Evolutionary conservation across 2,329 filamentous ascomycete species (phyloP), one percentile per base, ranked within the genome.

Genomic region (Hortaea sp.): DNA sequence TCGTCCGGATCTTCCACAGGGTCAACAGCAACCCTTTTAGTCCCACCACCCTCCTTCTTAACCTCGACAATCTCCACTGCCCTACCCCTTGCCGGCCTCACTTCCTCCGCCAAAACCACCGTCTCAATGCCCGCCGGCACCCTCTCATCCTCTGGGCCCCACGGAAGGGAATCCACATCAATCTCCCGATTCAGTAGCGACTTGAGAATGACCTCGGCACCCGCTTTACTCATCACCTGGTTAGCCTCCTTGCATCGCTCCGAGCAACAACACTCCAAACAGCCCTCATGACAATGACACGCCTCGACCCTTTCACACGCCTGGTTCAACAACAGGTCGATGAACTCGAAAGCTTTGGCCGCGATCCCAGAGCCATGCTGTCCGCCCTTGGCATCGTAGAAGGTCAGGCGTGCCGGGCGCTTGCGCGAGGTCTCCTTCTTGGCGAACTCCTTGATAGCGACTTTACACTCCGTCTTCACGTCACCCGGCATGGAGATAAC

Each of bases 321-420:
- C 60, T 89, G 83, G 13, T 70, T 70, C 1, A 97, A 74, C 31
- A 97, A 69, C 31, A 84, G 63, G 58, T 95, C 88, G 13, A 95
- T 74, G 59, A 94, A 94, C 58, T 97, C 90, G 59, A 97, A 97
- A 0, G 88, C 90, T 62, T 95, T 95, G 35, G 84, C 85, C 51
- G 84, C 88, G 55, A 95, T 94, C 0, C 92, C 92, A 0, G 80
- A 84, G 0, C 90, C 90, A 39, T 79, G 77, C 0, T 84, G 76
- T 0, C 90, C 90, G 6, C 92, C 92, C 66, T 94, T 95, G 2
- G 88, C 84, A 63, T 97, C 92, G 66, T 97, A 98, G 59, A 98
- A 95, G 0, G 88, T 95, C 41, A 98, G 68, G 1, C 92, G 73
- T 0, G 88, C 92, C 0, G 90, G 92, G 4, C 92, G 76, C 67